These are phyloP conservation scores for Stereocaulon alpinum DNA, from an alignment of 495 filamentous ascomycete species.

Conservation along the genomic window DNA sequence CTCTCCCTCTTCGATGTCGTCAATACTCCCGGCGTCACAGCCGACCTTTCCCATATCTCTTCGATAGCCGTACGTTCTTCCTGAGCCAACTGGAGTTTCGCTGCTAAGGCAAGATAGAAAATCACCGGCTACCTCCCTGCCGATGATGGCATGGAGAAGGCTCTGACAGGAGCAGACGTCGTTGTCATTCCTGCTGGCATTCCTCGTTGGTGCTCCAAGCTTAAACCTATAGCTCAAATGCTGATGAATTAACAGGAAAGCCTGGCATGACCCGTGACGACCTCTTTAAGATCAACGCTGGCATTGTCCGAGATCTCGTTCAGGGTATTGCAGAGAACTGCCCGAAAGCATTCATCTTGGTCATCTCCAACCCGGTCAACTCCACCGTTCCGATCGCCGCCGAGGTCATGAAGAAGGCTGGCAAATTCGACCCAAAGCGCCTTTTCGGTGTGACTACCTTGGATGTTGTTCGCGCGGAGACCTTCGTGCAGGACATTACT, in stretches of 20 bases:
- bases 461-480: conserved; percentile 95
- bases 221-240: conserved; percentile 1
- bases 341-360: conserved; percentile 84
- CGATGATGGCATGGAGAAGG: conserved; percentile 79
- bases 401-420: conserved; percentile 85
- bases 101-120: conserved; percentile 49
- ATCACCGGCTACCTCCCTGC: conserved; percentile 80
- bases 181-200: conserved; percentile 96
- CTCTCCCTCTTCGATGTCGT: conserved; percentile 98
- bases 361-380: conserved; percentile 99
- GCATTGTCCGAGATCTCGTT: conserved; percentile 80
- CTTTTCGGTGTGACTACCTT: conserved; percentile 97
- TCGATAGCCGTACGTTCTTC: conserved; percentile 64
- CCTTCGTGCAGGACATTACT: conserved; percentile 79
- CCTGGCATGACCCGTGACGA: conserved; percentile 99
- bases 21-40: conserved; percentile 90
- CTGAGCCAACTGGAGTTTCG: neutral
- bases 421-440: conserved; percentile 84
- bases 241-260: conserved; percentile 55
- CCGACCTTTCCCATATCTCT: conserved; percentile 96
- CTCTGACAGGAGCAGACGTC: conserved; percentile 84
- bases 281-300: conserved; percentile 96
- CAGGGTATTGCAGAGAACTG: conserved; percentile 74
- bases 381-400: conserved; percentile 96
- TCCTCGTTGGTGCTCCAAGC: conserved; percentile 58